Base-by-base conservation (phyloP, 441 rosid species). In the Erysimum pusillum region DNA sequence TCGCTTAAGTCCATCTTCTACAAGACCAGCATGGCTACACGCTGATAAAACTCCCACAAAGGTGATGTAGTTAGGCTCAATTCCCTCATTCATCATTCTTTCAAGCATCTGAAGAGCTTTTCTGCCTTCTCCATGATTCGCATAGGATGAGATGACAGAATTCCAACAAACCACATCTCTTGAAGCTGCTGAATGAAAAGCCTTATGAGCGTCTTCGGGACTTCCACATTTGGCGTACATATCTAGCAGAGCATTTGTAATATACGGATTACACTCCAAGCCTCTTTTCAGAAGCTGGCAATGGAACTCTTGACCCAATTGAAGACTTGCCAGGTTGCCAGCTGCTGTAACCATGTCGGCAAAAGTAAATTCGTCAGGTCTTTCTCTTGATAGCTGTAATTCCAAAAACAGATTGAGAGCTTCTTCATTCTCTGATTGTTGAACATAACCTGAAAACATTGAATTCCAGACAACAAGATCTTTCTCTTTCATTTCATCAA, bases 161-260 rank as follows among this genome's bases (percentile, higher is more conserved):
- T 91, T 93, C 95, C 92, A 93, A 68, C 92, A 89, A 20, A 83
- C 82, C 2, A 80, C 69, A 73, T 89, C 93, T 83, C 84, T 87
- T 63, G 79, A 52, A 57, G 45, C 35, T 31, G 83, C 64, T 4
- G 75, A 79, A 76, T 35, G 59, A 78, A 89, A 92, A 73, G 87
- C 80, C 76, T 78, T 81, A 15, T 68, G 15, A 52, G 96, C 90
- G 59, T 84, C 88, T 76, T 74, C 78, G 4, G 89, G 83, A 75
- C 86, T 81, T 79, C 94, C 94, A 73, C 96, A 89, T 79, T 92
- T 92, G 39, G 92, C 84, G 46, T 90, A 90, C 98, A 89, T 92
- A 76, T 89, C 90, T 54, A 90, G 39, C 28, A 90, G 79, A 41
- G 94, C 82, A 77, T 87, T 92, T 53, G 82, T 71, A 4, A 89